Evolutionary conservation across 331 rosid genomes (phyloP), one percentile per base, ranked within the genome.

Genomic region (Malus hybrid): DNA sequence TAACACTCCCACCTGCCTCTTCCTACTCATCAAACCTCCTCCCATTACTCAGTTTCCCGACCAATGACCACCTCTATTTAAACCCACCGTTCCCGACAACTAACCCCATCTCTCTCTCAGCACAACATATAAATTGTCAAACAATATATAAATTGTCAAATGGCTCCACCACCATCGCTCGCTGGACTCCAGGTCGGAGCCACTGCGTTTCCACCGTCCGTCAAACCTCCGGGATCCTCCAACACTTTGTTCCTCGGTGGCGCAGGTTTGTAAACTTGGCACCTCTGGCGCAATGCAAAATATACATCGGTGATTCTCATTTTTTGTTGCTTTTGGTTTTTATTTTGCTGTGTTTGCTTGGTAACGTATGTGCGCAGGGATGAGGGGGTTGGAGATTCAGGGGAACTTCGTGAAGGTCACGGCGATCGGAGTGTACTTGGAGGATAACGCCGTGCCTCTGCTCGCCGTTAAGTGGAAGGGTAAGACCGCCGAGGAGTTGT

Each of bases 221-320:
- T 79, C 12, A 88, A 81, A 5, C 82, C 91, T 33, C 93, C 96
- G 0, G 87, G 83, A 16, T 83, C 88, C 60, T 34, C 42, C 50
- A 70, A 87, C 76, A 50, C 80, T 70, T 74, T 86, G 28, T 85
- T 87, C 70, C 98, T 93, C 75, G 97, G 87, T 48, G 98, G 97
- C 5, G 93, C 96, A 79, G 97, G 98, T 88, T 34, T 69, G 20
- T 80, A 29, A 16, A 7, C 66, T 44, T 19, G 50, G 28, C 22
- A 1, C 71, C 7, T 11, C 44, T 28, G 48, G 39, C 46, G 22
- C 57, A 39, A 39, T 8, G 44, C 44, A 39, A 39, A 39, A 39
- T 9, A 15, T 50, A 1, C 7, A 50, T n/a, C 18, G 9, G 20
- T 4, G 2, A 20, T 56, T 50, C 10, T 46, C 22, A 20, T 27